phyloP scores from a whole-genome alignment of 441 rosid species.

The Aquilaria agallochum region DNA sequence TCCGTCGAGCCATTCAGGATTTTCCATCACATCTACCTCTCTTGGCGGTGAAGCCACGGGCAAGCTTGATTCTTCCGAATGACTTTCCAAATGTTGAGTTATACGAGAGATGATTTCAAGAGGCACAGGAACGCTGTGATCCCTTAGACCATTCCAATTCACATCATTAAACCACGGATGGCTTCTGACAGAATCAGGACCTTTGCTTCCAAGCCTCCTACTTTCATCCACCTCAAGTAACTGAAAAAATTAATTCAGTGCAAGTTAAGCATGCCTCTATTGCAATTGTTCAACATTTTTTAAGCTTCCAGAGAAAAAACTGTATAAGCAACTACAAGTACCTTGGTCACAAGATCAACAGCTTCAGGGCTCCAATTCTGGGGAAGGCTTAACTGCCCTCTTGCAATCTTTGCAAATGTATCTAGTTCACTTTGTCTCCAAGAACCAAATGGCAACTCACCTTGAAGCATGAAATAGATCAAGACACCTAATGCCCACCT shows the following conservation, averaged over 20 bases:
- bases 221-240: constrained; percentile 77
- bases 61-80: constrained; percentile 28
- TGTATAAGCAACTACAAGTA: constrained; percentile 14
- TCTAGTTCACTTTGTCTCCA: constrained; percentile 89
- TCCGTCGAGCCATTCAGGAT: constrained; percentile 74
- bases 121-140: constrained; percentile 52
- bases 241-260: constrained; percentile 32
- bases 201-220: constrained; percentile 63
- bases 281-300: neutral
- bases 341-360: constrained; percentile 80
- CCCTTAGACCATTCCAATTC: constrained; percentile 59
- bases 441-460: constrained; percentile 91
- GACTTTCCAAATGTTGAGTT: constrained; percentile 43
- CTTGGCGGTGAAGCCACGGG: constrained; percentile 31
- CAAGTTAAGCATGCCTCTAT: neutral
- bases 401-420: constrained; percentile 70
- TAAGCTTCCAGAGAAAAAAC: neutral
- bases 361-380: constrained; percentile 57
- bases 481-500: constrained; percentile 97
- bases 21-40: constrained; percentile 41
- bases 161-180: constrained; percentile 76
- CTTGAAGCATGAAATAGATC: constrained; percentile 71
- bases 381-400: constrained; percentile 65
- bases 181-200: constrained; percentile 50
- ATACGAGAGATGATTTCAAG: constrained; percentile 52